Base-by-base conservation (phyloP, 148 eudicot genomes). In the Linanthus parryae region DNA sequence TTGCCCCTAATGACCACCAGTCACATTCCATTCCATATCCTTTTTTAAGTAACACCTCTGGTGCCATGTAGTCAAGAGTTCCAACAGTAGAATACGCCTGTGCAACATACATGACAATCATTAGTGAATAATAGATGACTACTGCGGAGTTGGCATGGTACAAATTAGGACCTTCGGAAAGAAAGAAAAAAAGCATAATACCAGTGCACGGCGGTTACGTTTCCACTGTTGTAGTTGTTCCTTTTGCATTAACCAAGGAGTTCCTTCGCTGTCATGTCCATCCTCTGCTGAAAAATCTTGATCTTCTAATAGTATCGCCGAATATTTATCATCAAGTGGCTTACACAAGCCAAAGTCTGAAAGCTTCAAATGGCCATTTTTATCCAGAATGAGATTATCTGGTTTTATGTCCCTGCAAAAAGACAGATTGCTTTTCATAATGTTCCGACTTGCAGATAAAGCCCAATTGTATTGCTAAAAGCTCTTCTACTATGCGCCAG, bases 1-100 rank as follows among this genome's bases (percentile, higher is more conserved):
- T 83, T 50, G 90, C 85, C 38, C 90, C 90, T 57, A 83, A 63
- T 8, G 90, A 83, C 90, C 90, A 83, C 90, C 90, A 83, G 55
- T 83, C 90, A 63, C 90, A 83, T 61, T 83, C 85, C 75, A 79
- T 61, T 9, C 90, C 85, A 57, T 83, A 83, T 52, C 90, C 90
- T 45, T 77, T 73, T 56, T 83, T 83, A 40, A 76, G 64, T 47
- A 83, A 63, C 54, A 79, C 79, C 59, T 79, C 90, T n/a, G 90
- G 90, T 56, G 90, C 90, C 85, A 83, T 83, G 44, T 83, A 83
- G 66, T 83, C 90, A 29, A 76, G 80, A 48, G 90, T 83, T 57
- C 90, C 90, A 37, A 83, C 90, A 0, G 90, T 79, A 48, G 90
- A 83, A 66, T 73, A 83, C 41, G 90, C 90, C 90, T 82, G 72